These are phyloP conservation scores for Neurospora sp. DNA, from an alignment of 495 filamentous ascomycete genomes.

Conservation along the genomic window DNA sequence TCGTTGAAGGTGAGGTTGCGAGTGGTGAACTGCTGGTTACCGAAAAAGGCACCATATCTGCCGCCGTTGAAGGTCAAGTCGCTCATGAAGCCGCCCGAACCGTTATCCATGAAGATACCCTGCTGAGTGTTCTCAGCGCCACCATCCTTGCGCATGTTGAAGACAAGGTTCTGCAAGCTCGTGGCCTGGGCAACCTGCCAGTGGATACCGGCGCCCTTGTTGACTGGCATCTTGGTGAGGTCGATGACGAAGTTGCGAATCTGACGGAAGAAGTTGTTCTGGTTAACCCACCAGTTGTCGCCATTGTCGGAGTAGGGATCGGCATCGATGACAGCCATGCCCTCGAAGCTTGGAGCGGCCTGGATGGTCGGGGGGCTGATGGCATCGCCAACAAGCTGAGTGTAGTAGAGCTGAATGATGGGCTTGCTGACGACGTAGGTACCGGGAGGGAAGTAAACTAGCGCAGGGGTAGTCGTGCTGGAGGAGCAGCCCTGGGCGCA, in stretches of 20 bases:
- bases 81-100: constrained; percentile 78
- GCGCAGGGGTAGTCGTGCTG: constrained; percentile 61
- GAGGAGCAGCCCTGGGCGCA: constrained; percentile 75
- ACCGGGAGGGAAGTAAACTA: constrained; percentile 75
- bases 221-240: constrained; percentile 56
- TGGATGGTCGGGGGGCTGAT: constrained; percentile 64
- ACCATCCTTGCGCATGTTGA: constrained; percentile 74
- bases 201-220: constrained; percentile 71
- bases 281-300: constrained; percentile 66
- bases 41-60: constrained; percentile 72
- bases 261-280: constrained; percentile 98
- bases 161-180: constrained; percentile 79
- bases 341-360: constrained; percentile 58
- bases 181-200: constrained; percentile 98
- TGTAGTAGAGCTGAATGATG: constrained; percentile 67
- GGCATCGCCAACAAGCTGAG: constrained; percentile 70
- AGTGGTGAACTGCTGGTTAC: constrained; percentile 92
- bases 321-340: constrained; percentile 84
- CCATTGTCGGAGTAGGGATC: constrained; percentile 64
- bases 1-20: constrained; percentile 85
- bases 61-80: constrained; percentile 87
- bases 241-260: constrained; percentile 93
- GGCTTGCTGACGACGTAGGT: constrained; percentile 62
- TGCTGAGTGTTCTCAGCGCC: constrained; percentile 62
- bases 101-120: constrained; percentile 97